Evolutionary conservation across 2,329 filamentous ascomycete genomes (phyloP).

Genomic region (Colletotrichum spaethianum): DNA sequence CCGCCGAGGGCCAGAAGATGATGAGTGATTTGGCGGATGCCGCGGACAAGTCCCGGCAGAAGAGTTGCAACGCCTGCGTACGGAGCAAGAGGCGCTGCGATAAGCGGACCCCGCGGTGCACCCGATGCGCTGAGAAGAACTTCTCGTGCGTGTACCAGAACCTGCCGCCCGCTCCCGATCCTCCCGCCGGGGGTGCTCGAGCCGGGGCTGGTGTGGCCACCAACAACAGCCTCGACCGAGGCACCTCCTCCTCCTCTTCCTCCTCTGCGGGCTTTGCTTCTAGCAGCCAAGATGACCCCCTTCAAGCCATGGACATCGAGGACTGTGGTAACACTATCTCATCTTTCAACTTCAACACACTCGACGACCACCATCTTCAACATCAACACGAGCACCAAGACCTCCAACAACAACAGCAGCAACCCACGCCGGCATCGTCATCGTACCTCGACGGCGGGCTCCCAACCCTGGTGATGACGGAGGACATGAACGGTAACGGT

Average conservation of each 20-base stretch:
- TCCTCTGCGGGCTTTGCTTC: background rate
- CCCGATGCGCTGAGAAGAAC: conserved; percentile 58
- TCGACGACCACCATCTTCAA: conserved; percentile 10
- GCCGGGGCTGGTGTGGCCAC: background rate
- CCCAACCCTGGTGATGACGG: conserved; percentile 19
- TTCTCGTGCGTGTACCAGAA: conserved; percentile 59
- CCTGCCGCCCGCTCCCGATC: conserved; percentile 44
- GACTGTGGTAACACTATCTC: conserved; percentile 11
- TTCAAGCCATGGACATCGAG: conserved; percentile 37
- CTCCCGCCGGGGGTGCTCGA: conserved; percentile 1
- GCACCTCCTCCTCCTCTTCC: background rate
- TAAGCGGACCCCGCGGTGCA: conserved; percentile 59
- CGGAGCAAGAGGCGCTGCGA: conserved; percentile 64
- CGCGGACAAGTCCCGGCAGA: conserved; percentile 61
- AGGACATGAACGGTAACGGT: background rate
- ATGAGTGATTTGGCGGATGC: conserved; percentile 23
- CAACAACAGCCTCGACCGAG: background rate
- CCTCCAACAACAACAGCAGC: conserved; percentile 12
- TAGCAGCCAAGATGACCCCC: conserved; percentile 15
- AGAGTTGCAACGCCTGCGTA: conserved; percentile 65
- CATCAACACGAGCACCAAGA: conserved; percentile 19
- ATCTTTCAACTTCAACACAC: conserved; percentile 34
- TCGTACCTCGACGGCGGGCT: conserved; percentile 13
- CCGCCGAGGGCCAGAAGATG: conserved; percentile 2
- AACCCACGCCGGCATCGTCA: conserved; percentile 7